Evolutionary conservation across 2,329 filamentous ascomycete genomes (phyloP), one percentile per base, ranked within the genome.

Genomic region (Fusarium sp.): DNA sequence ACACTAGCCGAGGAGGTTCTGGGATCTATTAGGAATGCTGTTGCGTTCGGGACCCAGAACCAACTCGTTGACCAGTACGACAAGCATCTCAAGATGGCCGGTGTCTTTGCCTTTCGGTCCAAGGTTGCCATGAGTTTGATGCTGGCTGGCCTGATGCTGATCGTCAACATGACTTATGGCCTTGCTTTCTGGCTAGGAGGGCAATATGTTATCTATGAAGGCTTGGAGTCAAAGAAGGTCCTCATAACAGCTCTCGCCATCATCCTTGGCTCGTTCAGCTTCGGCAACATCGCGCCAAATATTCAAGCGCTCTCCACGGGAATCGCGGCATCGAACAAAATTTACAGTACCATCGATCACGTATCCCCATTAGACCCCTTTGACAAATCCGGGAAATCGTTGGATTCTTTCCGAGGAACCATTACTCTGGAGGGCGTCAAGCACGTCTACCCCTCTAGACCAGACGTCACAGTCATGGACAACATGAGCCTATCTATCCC

Each of bases 1-100:
- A 93, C 89, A 1, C 85, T 98, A 9, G 93, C 92, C 5, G 94
- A 98, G 73, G 94, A 98, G 77, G 94, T 97, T 51, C 85, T 98
- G 70, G 93, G 91, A 75, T 97, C 93, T 1, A 90, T 97, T 68
- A 88, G 95, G 61, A 97, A 96, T 72, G 91, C 93, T 7, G 88
- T 92, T 7, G 94, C 94, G 26, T 98, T 97, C 71, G 92, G 92
- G 40, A 97, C 93, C 1, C 93, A 98, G 76, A 90, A 93, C 53
- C 92, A 93, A 65, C 84, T 98, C n/a, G 92, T 93, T 10, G 84
- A 84, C 62, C 90, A 94, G 75, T 98, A 97, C 74, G 91, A 96
- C 70, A 74, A 73, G 2, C 91, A 96, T 74, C 80, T 98, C 32
- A 76, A 77, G 38, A 82, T 85, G 49, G 93, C 92, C n/a, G 88